Base-by-base conservation (phyloP, 139 green algal genomes). In the Protoeuglena noctilucae region DNA sequence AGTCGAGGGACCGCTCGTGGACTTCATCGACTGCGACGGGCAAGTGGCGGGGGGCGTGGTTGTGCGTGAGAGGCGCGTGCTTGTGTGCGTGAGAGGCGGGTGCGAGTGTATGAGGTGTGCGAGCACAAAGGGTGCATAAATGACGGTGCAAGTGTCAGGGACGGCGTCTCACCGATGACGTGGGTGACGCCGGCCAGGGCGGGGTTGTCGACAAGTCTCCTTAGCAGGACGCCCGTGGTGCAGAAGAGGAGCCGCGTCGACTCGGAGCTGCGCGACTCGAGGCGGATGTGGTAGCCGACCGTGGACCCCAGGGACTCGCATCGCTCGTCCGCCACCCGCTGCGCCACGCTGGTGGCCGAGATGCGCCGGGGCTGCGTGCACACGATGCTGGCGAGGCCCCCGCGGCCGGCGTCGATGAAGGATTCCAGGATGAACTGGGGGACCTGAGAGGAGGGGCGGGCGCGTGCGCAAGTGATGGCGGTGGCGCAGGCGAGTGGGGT, bases 351-450 rank as follows among this genome's bases (percentile, higher is more conserved):
- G 18, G 85, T 67, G 2, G 81, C 81, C 3, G 63, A 70, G 48
- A 89, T 83, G 39, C 81, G 68, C 14, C 81, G 68, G 27, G 79
- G 79, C 65, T 90, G 77, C 16, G 73, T 81, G 52, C 63, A 67
- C 3, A 67, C 59, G 28, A 73, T 62, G 28, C 57, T 29, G 31
- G n/a, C 39, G 27, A 12, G 27, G 17, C 28, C 28, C 18, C 55
- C 55, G 5, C 12, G 19, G 24, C 55, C 55, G 16, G 12, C 48
- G 26, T 26, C 43, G 34, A 61, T 62, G 16, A 7, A 43, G 9
- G 34, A 43, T 12, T 43, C 34, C 9, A 43, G 34, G 34, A 43
- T 43, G 34, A 43, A 43, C 34, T 43, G 34, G 9, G 34, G 34
- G 34, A 51, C 45, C 45, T 54, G 30, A 60, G 40, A 68, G 62